Evolutionary conservation across 495 filamentous ascomycete species (phyloP).

Genomic region (Penicillium cosmopolitanum): DNA sequence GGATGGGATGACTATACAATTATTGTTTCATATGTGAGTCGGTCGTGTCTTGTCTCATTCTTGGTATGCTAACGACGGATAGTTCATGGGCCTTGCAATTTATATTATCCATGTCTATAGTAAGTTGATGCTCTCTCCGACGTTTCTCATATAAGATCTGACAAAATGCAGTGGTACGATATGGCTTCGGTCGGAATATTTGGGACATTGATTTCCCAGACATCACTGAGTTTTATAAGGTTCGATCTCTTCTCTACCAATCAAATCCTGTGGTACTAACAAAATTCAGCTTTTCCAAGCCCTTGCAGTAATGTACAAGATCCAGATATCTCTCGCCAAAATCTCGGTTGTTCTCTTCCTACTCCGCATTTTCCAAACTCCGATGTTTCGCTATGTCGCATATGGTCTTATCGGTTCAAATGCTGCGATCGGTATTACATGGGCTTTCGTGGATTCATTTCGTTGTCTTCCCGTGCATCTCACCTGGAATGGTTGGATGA

Average conservation of each 20-base stretch:
- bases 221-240: conserved; percentile 33
- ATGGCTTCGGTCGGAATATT: conserved; percentile 34
- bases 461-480: conserved; percentile 39
- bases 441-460: conserved; percentile 34
- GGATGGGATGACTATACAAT: conserved; percentile 37
- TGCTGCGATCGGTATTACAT: conserved; percentile 34
- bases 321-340: conserved; percentile 48
- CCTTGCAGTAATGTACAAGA: conserved; percentile 35
- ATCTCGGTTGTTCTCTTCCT: conserved; percentile 56
- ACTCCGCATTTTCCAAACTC: conserved; percentile 43
- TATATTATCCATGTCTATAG: conserved; percentile 24
- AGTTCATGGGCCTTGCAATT: conserved; percentile 27
- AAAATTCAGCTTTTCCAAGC: conserved; percentile 31
- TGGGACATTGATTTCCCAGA: conserved; percentile 32
- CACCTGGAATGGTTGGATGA: conserved; percentile 37
- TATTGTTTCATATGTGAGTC: conserved; percentile 31
- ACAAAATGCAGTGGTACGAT: conserved; percentile 27
- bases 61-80: conserved; percentile 6
- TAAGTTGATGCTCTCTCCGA: conserved; percentile 9
- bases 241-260: conserved; percentile 6
- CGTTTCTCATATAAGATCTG: not conserved
- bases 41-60: not conserved
- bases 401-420: conserved; percentile 39
- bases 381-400: conserved; percentile 33
- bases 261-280: not conserved